phyloP scores from a whole-genome alignment of 179 eudicot genomes.

The Beta lomatogona region DNA sequence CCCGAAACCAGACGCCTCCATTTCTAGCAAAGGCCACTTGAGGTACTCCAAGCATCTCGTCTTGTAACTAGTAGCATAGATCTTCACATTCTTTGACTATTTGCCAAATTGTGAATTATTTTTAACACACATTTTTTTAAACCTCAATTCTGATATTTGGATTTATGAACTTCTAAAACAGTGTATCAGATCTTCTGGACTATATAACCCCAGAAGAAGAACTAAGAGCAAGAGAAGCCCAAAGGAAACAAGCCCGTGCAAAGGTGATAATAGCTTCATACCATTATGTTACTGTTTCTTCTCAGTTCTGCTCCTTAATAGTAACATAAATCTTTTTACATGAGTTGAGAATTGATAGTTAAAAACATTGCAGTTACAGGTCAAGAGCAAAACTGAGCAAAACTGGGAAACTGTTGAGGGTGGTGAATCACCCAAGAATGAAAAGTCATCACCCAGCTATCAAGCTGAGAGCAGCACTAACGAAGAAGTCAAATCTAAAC shows the following conservation, averaged over 20 bases:
- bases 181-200: slow-evolving; percentile 94
- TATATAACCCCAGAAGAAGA: slow-evolving; percentile 89
- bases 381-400: slow-evolving; percentile 68
- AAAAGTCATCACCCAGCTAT: slow-evolving; percentile 39
- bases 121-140: background rate
- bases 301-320: too few species aligned
- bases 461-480: slow-evolving; percentile 52
- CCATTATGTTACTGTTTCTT: background rate
- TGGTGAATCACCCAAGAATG: slow-evolving; percentile 60
- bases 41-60: slow-evolving; percentile 42
- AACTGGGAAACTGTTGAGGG: slow-evolving; percentile 44
- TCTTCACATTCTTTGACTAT: background rate
- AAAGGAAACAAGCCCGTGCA: slow-evolving; percentile 91
- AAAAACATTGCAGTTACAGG: slow-evolving; percentile 36
- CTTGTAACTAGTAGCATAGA: background rate
- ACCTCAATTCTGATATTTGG: background rate
- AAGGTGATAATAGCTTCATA: slow-evolving; percentile 50
- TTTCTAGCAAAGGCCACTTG: slow-evolving; percentile 96
- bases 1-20: slow-evolving; percentile 97
- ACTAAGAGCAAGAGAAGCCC: slow-evolving; percentile 84
- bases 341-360: too few species aligned
- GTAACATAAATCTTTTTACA: too few species aligned
- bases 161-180: slow-evolving; percentile 38
- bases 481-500: slow-evolving; percentile 66
- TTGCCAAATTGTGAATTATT: background rate